Evolutionary conservation across 768 basidiomycete species (phyloP).

Genomic region (Termitomyces sp.): DNA sequence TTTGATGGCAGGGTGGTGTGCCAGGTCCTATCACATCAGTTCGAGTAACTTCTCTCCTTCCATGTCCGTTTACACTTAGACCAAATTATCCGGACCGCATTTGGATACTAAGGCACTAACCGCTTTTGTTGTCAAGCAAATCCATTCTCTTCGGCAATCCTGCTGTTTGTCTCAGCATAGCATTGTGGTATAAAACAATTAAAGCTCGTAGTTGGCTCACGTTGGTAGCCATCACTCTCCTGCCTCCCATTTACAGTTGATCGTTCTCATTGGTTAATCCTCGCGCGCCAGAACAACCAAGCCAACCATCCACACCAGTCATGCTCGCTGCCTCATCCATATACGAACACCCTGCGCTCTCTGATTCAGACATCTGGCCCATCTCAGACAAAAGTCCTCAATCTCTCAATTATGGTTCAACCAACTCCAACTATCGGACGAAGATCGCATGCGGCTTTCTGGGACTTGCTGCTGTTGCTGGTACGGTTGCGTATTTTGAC

Average conservation of each 20-base stretch:
- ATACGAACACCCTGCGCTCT: slow-evolving; percentile 12
- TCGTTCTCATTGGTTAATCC: background rate
- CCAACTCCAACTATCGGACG: background rate
- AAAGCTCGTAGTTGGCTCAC: background rate
- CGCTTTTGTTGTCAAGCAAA: background rate
- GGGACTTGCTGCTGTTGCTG: slow-evolving; percentile 2
- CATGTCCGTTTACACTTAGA: background rate
- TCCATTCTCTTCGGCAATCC: slow-evolving; percentile 3
- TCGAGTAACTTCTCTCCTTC: background rate
- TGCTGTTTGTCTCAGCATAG: background rate
- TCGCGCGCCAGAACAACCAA: background rate
- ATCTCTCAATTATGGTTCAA: background rate
- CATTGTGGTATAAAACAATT: slow-evolving; percentile 1
- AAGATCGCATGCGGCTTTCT: slow-evolving; percentile 4
- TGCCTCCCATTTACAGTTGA: background rate
- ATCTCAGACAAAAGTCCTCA: slow-evolving; percentile 3
- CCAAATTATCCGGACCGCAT: background rate
- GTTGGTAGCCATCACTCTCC: background rate
- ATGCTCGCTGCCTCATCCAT: slow-evolving; percentile 14
- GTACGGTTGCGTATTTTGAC: slow-evolving; percentile 1
- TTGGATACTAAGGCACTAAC: background rate
- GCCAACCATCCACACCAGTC: background rate
- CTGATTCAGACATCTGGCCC: slow-evolving; percentile 12
- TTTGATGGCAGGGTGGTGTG: background rate
- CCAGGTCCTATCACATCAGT: background rate